Base-by-base conservation (phyloP, 164 flowering plant genomes). In the Nymphaea colorata region DNA sequence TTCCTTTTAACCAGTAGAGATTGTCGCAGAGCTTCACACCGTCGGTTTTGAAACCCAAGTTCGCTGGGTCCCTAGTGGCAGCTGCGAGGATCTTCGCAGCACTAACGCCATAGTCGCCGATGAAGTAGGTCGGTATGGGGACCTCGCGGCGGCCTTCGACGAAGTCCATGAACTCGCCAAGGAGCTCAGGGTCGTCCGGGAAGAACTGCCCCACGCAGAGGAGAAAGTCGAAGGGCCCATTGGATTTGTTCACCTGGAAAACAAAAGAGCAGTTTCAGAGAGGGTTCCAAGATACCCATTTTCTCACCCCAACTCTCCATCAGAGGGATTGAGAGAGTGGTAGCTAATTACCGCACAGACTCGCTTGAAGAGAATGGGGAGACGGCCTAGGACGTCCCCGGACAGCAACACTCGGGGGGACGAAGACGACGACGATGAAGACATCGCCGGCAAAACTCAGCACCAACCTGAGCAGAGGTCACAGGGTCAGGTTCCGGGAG, bases 121-220 rank as follows among this genome's bases (percentile, higher is more conserved):
- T 81, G 75, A 94, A 91, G 82, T 87, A 94, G 15, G 96, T 91
- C 2, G 97, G 96, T 14, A 94, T 66, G 4, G 99, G 93, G 47
- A 91, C 61, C 25, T 72, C 67, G 2, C 80, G 70, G 43, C 85
- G 76, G 47, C 96, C 96, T 64, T 85, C 88, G 3, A 86, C 63
- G 74, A 85, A 87, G 55, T 79, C 83, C 72, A 71, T 70, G 73
- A 91, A 74, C 76, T 87, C 92, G 5, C 78, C 86, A 7, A 85
- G 81, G 60, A 16, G 79, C 5, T 94, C 98, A 45, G 86, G 60
- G 17, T 45, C 53, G 64, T 88, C 90, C 18, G 96, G 96, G 76
- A 94, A 94, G 77, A 94, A 94, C 79, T 94, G 98, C 0, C 99
- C 99, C 12, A 90, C 99, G 78, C 99, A 94, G 41, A 94, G 69